Evolutionary conservation across 73 alveolate species (phyloP).

Genomic region (Tetrahymena thermophila): DNA sequence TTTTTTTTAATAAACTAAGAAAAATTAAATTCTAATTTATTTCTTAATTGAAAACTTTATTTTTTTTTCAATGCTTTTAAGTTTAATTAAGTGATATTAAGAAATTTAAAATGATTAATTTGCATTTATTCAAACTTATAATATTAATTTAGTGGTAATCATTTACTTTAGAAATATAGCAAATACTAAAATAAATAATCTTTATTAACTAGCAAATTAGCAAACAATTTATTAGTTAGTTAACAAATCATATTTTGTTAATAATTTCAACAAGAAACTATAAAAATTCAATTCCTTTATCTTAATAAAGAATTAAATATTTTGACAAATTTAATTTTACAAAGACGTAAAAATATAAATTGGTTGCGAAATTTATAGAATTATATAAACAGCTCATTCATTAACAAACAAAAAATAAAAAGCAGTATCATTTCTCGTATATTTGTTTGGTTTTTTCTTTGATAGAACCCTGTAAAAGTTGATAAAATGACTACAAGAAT

Average conservation of each 20-base stretch:
- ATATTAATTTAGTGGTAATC: neutral
- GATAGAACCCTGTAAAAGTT: neutral
- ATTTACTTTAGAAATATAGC: neutral
- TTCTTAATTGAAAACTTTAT: no score
- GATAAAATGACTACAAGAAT: conserved; percentile 7
- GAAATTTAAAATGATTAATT: no score
- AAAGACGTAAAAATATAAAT: neutral
- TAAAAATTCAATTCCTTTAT: no score
- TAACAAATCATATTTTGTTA: no score
- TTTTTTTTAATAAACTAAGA: no score
- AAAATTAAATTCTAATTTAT: no score
- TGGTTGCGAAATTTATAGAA: neutral
- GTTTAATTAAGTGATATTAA: neutral
- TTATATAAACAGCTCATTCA: no score
- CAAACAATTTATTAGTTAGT: neutral
- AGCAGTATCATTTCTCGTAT: neutral
- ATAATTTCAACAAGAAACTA: neutral
- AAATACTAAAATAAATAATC: no score
- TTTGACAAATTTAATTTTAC: neutral
- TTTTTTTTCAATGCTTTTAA: no score
- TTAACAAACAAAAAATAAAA: neutral
- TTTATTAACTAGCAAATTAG: no score
- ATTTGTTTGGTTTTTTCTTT: neutral
- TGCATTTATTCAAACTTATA: neutral
- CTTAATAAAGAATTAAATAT: no score